phyloP scores from a whole-genome alignment of 805 yeast genomes.

The Sugiyamaella valdiviana region DNA sequence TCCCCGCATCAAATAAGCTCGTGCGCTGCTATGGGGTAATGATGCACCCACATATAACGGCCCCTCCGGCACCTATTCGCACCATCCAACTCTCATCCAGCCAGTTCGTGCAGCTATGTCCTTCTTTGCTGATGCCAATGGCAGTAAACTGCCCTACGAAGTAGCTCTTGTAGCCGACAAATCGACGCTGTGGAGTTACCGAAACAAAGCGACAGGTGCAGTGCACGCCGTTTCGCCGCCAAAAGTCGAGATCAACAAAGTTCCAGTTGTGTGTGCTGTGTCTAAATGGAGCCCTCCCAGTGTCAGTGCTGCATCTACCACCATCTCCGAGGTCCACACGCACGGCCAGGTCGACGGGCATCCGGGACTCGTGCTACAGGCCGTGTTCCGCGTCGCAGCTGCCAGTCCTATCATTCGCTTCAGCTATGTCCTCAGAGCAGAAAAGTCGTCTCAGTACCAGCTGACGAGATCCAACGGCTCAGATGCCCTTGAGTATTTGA shows the following conservation, averaged over 20 bases:
- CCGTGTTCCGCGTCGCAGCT: background rate
- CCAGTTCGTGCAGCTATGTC: too few species aligned
- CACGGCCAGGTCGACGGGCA: background rate
- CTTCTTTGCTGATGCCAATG: too few species aligned
- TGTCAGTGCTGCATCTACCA: background rate
- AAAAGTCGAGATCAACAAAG: background rate
- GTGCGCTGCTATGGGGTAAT: too few species aligned
- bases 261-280: background rate
- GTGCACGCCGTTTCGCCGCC: background rate
- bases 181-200: background rate
- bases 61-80: too few species aligned
- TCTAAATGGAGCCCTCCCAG: background rate
- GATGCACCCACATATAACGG: too few species aligned
- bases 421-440: background rate
- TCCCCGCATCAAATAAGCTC: too few species aligned
- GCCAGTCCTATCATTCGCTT: background rate
- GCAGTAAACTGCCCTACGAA: too few species aligned
- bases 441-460: background rate
- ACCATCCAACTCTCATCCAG: too few species aligned
- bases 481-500: background rate
- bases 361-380: background rate
- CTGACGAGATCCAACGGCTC: background rate
- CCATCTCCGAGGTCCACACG: background rate
- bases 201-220: background rate
- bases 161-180: too few species aligned